These are phyloP conservation scores for Tetradesmus obliquus DNA, from an alignment of 139 green algal genomes.

Conservation along the genomic window DNA sequence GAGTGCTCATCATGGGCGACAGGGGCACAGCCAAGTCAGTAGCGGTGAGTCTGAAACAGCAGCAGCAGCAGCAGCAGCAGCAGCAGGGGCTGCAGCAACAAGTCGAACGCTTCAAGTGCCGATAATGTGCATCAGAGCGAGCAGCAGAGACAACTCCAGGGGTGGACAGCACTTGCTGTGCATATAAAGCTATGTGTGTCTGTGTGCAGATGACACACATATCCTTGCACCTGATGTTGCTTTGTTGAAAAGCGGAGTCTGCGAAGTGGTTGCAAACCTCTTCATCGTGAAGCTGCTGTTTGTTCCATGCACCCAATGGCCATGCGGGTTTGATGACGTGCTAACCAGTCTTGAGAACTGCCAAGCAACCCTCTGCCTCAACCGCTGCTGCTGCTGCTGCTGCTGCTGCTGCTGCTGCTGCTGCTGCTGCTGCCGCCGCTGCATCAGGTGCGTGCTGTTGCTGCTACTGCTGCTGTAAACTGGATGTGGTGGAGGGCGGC, in stretches of 20 bases:
- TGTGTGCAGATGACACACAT: too few species aligned
- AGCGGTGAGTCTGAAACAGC: conserved; percentile 53
- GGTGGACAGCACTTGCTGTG: neutral
- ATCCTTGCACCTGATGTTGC: too few species aligned
- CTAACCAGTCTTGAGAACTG: too few species aligned
- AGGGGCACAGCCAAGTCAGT: conserved; percentile 88
- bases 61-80: neutral
- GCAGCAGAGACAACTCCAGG: neutral
- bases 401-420: neutral
- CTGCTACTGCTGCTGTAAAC: neutral
- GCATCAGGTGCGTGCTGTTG: neutral
- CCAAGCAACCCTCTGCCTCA: too few species aligned
- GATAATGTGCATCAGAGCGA: neutral
- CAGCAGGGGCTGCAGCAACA: conserved; percentile 2
- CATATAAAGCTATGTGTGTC: too few species aligned
- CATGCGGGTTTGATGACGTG: too few species aligned
- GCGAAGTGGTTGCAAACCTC: too few species aligned
- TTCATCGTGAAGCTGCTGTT: too few species aligned
- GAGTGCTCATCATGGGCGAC: conserved; percentile 93
- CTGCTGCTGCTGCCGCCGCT: neutral
- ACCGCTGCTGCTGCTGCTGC: too few species aligned
- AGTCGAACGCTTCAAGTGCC: neutral
- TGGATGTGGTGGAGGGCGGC: neutral
- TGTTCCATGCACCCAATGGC: too few species aligned
- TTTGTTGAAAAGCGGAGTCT: too few species aligned